Conservation (phyloP, 257 asterid species). For the Scutellaria minor region DNA sequence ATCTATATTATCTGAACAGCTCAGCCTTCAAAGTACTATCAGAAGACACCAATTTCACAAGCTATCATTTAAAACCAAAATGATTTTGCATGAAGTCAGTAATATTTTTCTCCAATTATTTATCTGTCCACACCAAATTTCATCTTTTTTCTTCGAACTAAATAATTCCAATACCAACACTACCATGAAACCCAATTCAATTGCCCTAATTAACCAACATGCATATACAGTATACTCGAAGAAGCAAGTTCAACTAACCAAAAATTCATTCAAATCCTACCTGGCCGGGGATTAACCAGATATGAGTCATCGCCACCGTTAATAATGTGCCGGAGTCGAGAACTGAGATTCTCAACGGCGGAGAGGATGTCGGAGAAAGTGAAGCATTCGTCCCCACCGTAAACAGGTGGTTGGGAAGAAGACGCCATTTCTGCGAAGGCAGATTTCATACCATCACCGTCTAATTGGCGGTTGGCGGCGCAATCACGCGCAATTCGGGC, state of each 20-base stretch:
- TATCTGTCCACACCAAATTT: not conserved
- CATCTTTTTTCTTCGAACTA: not conserved
- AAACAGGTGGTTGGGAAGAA: conserved; percentile 48
- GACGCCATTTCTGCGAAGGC: conserved; percentile 35
- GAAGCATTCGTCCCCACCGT: conserved; percentile 76
- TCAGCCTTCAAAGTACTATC: conserved; percentile 9
- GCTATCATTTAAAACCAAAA: not conserved
- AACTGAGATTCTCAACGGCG: conserved; percentile 69
- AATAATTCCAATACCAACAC: not conserved
- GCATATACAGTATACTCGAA: not conserved
- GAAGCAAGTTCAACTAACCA: not conserved
- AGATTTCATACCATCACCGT: conserved; percentile 24
- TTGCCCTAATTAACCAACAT: not conserved
- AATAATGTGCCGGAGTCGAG: conserved; percentile 58
- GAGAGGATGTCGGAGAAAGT: conserved; percentile 69
- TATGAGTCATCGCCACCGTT: conserved; percentile 62
- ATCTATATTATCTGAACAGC: not conserved
- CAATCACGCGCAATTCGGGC: conserved; percentile 45
- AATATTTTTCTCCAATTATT: not conserved
- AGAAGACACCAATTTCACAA: not conserved
- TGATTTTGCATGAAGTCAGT: not conserved
- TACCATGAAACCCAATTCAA: conserved; percentile 1
- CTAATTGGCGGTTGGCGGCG: conserved; percentile 21
- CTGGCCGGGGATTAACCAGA: conserved; percentile 49
- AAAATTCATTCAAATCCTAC: conserved; percentile 32